Evolutionary conservation across 441 rosid genomes (phyloP).

Genomic region (Gossypium lobatum): DNA sequence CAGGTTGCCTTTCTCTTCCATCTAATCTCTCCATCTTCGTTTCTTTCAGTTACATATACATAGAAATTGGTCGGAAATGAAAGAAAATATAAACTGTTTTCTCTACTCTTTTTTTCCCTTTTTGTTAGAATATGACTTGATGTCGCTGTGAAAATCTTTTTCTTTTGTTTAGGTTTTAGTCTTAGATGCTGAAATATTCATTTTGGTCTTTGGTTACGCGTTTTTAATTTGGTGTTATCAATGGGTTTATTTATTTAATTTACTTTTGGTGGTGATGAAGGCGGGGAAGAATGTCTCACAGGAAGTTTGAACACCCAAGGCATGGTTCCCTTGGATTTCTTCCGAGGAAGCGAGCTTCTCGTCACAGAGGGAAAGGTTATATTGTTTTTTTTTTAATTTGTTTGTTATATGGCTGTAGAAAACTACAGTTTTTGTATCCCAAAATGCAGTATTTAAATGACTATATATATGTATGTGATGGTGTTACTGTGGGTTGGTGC

Average conservation of each 20-base stretch:
- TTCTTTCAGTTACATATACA: not conserved
- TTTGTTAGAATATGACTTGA: not conserved
- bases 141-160: not conserved
- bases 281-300: constrained; percentile 62
- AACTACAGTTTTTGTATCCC: not conserved
- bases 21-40: not conserved
- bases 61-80: not conserved
- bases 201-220: not conserved
- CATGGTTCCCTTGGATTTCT: constrained; percentile 95
- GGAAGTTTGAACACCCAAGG: constrained; percentile 97
- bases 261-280: constrained; percentile 8
- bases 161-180: not conserved
- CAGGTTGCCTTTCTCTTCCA: not conserved
- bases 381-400: not conserved
- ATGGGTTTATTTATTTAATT: not conserved
- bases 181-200: not conserved
- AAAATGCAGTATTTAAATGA: not conserved
- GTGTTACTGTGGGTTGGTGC: constrained; percentile 12
- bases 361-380: constrained; percentile 88
- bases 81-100: not conserved
- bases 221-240: not conserved
- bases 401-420: not conserved
- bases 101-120: not conserved
- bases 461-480: not conserved
- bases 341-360: constrained; percentile 86